phyloP scores from a whole-genome alignment of 768 basidiomycete species.

The Boletus rubroflammeus region DNA sequence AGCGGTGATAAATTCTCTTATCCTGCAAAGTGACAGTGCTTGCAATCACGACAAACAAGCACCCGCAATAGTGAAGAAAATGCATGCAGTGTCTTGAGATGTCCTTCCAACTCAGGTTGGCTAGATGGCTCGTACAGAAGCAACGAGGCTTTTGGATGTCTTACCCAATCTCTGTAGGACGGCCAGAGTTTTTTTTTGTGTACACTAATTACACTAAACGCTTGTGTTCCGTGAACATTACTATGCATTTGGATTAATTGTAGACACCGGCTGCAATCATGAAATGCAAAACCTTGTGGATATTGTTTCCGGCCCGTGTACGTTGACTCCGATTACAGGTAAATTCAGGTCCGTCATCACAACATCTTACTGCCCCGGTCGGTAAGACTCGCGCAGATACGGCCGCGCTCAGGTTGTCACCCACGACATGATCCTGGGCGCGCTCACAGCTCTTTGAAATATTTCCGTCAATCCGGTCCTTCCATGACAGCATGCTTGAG shows the following conservation, averaged over 20 bases:
- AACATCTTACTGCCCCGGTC: slow-evolving; percentile 2
- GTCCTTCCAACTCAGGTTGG: neutral
- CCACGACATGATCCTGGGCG: neutral
- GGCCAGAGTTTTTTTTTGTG: slow-evolving; percentile 10
- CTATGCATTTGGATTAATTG: slow-evolving; percentile 28
- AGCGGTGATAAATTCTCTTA: slow-evolving; percentile 23
- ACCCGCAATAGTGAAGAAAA: slow-evolving; percentile 5
- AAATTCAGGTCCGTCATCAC: slow-evolving; percentile 26
- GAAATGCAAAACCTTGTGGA: slow-evolving; percentile 15
- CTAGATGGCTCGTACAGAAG: neutral
- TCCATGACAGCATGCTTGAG: neutral
- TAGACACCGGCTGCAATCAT: slow-evolving; percentile 6
- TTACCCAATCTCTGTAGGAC: neutral
- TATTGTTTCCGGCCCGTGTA: slow-evolving; percentile 10
- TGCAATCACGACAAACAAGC: slow-evolving; percentile 4
- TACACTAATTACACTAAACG: slow-evolving; percentile 13
- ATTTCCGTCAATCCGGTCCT: neutral
- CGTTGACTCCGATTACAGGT: slow-evolving; percentile 17
- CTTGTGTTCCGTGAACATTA: slow-evolving; percentile 11
- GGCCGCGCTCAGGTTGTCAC: neutral
- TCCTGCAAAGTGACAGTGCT: slow-evolving; percentile 11
- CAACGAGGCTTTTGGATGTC: neutral
- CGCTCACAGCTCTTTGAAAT: neutral
- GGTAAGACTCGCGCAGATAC: neutral
- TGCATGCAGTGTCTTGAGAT: neutral